Conservation (phyloP, 257 asterid species). For the Mitragyna speciosa region DNA sequence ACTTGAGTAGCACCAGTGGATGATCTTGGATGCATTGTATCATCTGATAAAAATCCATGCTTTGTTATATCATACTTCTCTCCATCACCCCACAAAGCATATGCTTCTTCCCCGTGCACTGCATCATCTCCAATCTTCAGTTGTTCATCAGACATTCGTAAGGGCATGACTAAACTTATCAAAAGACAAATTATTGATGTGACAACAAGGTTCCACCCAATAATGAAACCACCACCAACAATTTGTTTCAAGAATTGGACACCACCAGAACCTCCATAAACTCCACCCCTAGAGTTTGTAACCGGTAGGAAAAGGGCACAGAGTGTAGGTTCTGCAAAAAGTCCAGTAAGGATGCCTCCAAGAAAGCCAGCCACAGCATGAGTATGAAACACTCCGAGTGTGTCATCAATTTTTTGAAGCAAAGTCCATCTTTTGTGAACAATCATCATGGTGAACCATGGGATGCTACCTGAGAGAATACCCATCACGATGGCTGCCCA, state of each 20-base stretch:
- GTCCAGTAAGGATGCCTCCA: slow-evolving; percentile 59
- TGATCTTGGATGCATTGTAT: slow-evolving; percentile 18
- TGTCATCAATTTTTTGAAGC: slow-evolving; percentile 62
- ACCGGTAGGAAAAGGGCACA: slow-evolving; percentile 55
- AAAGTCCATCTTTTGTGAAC: slow-evolving; percentile 53
- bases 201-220: slow-evolving; percentile 59
- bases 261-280: slow-evolving; percentile 55
- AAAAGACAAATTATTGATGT: slow-evolving; percentile 48
- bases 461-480: slow-evolving; percentile 58
- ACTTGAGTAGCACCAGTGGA: slow-evolving; percentile 48
- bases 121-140: slow-evolving; percentile 62
- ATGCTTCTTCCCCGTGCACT: slow-evolving; percentile 73
- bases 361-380: slow-evolving; percentile 63
- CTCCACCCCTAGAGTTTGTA: slow-evolving; percentile 51
- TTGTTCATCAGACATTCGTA: slow-evolving; percentile 61
- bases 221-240: slow-evolving; percentile 53
- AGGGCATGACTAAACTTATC: slow-evolving; percentile 41
- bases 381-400: slow-evolving; percentile 67
- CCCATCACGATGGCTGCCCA: slow-evolving; percentile 71
- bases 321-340: slow-evolving; percentile 54
- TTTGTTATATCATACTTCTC: slow-evolving; percentile 51
- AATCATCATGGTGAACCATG: slow-evolving; percentile 70
- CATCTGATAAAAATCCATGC: slow-evolving; percentile 42
- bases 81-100: slow-evolving; percentile 69
- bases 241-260: slow-evolving; percentile 53